phyloP scores from a whole-genome alignment of 345 rosid genomes.

The Erysimum cheiranthoides region DNA sequence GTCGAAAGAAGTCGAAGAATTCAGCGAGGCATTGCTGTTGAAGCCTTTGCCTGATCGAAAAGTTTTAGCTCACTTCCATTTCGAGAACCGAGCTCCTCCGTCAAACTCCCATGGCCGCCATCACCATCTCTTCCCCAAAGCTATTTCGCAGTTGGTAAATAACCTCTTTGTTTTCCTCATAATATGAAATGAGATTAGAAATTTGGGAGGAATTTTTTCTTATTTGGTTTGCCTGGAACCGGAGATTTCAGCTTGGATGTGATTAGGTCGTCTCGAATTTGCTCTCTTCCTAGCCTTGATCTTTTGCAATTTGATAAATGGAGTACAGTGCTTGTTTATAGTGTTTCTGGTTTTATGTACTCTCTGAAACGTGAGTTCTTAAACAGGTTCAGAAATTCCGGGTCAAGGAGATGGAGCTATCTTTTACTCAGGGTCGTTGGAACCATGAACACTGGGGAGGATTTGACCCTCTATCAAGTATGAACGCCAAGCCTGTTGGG shows the following conservation, averaged over 20 bases:
- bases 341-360: slow-evolving; percentile 11
- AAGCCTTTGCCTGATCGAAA: slow-evolving; percentile 89
- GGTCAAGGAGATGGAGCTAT: slow-evolving; percentile 88
- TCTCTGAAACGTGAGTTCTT: slow-evolving; percentile 15
- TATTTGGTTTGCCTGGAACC: slow-evolving; percentile 22
- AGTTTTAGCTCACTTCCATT: slow-evolving; percentile 86
- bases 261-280: slow-evolving; percentile 16
- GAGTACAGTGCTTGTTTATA: background rate
- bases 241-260: slow-evolving; percentile 2
- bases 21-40: slow-evolving; percentile 71
- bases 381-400: slow-evolving; percentile 75
- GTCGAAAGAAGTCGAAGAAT: slow-evolving; percentile 63
- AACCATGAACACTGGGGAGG: slow-evolving; percentile 98
- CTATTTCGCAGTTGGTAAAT: slow-evolving; percentile 89
- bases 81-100: slow-evolving; percentile 67
- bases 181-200: slow-evolving; percentile 4
- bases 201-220: background rate
- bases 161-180: background rate
- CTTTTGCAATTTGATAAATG: background rate
- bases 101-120: slow-evolving; percentile 76
- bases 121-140: slow-evolving; percentile 96
- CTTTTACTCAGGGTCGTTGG: slow-evolving; percentile 99
- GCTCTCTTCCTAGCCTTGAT: slow-evolving; percentile 4
- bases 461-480: slow-evolving; percentile 80
- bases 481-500: slow-evolving; percentile 94